Evolutionary conservation across 768 basidiomycete genomes (phyloP), one percentile per base, ranked within the genome.

Genomic region (Rhodosporidiobolus odoratus): DNA sequence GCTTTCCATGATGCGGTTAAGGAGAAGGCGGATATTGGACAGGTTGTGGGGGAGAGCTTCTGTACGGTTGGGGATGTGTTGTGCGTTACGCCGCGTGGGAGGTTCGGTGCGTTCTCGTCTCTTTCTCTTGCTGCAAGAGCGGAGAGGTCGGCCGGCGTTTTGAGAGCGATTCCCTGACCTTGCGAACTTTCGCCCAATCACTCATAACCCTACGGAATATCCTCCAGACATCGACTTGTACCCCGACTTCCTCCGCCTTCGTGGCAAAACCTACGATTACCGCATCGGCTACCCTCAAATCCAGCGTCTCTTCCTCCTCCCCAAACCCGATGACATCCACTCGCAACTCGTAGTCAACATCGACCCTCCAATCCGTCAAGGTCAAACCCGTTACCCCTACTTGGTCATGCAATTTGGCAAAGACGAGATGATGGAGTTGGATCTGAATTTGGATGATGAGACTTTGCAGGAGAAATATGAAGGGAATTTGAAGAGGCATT

Each of bases 251-350:
- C 80, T 99, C 78, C 88, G 96, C 52, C 82, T 98, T 40, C 89
- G 93, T n/a, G 96, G 96, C 62, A 96, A 97, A 81, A 97, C 94
- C 2, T 98, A 98, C 81, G 96, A 99, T 80, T 99, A 99, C 84
- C 93, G 97, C 81, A 91, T 99, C 67, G 83, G 91, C 32, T 96
- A 94, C 80, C 84, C 85, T 45, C 89, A 89, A 72, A 91, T 99
- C 75, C 87, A 90, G 32, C 85, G 86, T 67, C 81, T 98, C 15
- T 99, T 98, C 84, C 83, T 98, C 32, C 83, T 99, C 8, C 96
- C 96, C 23, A 95, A 96, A 78, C 79, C 82, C 32, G 96, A 99
- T 77, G 96, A 98, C 74, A 86, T 90, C 62, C 95, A 97, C 78
- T 89, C 96, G 43, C 84, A 96, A 64, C 92, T 99, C 78, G 94